Conservation (phyloP, 2,329 filamentous ascomycete genomes). For the Fusarium begoniae region DNA sequence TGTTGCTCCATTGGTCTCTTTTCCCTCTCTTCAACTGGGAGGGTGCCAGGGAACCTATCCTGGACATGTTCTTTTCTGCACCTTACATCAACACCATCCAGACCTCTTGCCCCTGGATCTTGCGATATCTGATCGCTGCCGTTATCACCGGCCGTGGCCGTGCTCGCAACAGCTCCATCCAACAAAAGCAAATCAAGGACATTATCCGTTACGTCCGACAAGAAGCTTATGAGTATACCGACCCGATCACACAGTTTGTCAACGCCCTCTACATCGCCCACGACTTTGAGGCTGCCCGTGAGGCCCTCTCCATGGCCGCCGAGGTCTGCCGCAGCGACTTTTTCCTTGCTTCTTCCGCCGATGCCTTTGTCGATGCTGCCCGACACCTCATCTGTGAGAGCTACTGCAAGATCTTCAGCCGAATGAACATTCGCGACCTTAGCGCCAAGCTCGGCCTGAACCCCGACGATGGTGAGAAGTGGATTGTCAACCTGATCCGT, state of each 20-base stretch:
- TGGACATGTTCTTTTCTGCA: constrained; percentile 96
- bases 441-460: constrained; percentile 90
- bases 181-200: constrained; percentile 99
- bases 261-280: constrained; percentile 90
- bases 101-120: constrained; percentile 94
- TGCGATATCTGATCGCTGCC: constrained; percentile 91
- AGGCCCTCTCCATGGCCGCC: constrained; percentile 88
- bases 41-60: constrained; percentile 85
- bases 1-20: constrained; percentile 97
- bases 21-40: constrained; percentile 99
- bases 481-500: constrained; percentile 99
- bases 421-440: constrained; percentile 97
- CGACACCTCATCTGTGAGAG: constrained; percentile 97
- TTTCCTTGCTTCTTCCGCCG: constrained; percentile 87
- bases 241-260: constrained; percentile 96
- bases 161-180: constrained; percentile 80
- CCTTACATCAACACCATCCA: constrained; percentile 99
- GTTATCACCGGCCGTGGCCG: constrained; percentile 93
- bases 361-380: constrained; percentile 92
- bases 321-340: constrained; percentile 93
- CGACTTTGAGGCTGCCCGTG: constrained; percentile 90
- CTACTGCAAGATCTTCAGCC: constrained; percentile 99
- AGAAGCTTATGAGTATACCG: constrained; percentile 96
- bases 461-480: constrained; percentile 98
- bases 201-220: constrained; percentile 94